Evolutionary conservation across 768 basidiomycete species (phyloP), one percentile per base, ranked within the genome.

Genomic region (Artomyces pyxidatus): DNA sequence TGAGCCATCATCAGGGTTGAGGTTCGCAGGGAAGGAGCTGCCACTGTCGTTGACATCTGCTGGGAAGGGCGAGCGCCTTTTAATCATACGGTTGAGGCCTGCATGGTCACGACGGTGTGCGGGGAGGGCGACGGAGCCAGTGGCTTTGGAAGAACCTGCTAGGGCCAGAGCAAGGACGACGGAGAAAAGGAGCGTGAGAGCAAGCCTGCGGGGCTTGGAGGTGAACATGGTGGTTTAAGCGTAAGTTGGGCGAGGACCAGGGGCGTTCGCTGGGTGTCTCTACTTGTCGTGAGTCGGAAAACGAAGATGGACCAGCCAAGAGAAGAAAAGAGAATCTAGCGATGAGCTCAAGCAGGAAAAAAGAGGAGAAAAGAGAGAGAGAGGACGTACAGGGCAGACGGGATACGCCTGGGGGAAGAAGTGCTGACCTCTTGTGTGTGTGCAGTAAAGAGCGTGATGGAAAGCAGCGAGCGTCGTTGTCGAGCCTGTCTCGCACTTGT

Each of bases 141-240:
- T 76, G 49, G 76, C 69, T 39, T 72, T 68, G 53, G 72, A 64
- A 56, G 73, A 19, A n/a, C 12, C 59, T 45, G 63, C 62, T 59
- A 78, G 59, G 49, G 73, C 67, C 62, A 83, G 64, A 63, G 76
- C 64, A 62, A 87, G 60, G 55, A 77, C 71, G 59, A 80, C 56
- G 63, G 66, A 76, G 61, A 80, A 69, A 75, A 88, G 61, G 75
- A 88, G 71, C 59, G 82, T 77, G 70, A 84, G 68, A 57, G 71
- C 67, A 61, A 77, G 60, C 58, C 67, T 70, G 61, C 64, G 64
- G 58, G 65, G 56, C 49, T 65, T 73, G 58, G 70, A 66, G 56
- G 68, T 58, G 59, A 74, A 68, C 82, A 83, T 86, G 65, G 60
- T 61, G 61, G 47, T 47, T 49, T 32, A 50, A 6, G 49, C 37